phyloP scores from a whole-genome alignment of 2,329 filamentous ascomycete species.

The Pseudodiploospora longispora region DNA sequence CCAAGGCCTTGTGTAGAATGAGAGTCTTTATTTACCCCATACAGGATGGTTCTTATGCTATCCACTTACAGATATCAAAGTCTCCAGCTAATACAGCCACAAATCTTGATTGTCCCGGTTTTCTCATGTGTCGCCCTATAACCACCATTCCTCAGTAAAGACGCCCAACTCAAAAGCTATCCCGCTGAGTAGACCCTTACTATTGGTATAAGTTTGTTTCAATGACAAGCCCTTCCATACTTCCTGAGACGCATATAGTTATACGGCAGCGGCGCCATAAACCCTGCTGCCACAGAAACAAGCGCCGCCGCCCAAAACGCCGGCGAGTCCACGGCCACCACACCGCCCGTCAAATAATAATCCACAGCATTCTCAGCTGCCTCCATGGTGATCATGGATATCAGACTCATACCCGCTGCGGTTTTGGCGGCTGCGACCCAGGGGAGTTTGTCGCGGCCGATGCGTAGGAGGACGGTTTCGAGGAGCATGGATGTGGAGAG shows the following conservation, averaged over 20 bases:
- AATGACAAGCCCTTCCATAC: slow-evolving; percentile 42
- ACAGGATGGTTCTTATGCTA: too few species aligned
- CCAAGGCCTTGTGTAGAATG: too few species aligned
- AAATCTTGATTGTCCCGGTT: too few species aligned
- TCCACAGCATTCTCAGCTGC: slow-evolving; percentile 46
- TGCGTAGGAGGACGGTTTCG: slow-evolving; percentile 42
- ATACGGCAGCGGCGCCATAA: slow-evolving; percentile 43
- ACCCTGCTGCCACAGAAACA: slow-evolving; percentile 35
- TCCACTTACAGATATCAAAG: too few species aligned
- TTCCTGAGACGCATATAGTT: slow-evolving; percentile 42
- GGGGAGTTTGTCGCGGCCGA: slow-evolving; percentile 38
- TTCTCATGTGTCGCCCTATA: too few species aligned
- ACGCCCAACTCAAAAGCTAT: too few species aligned
- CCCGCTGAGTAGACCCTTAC: too few species aligned
- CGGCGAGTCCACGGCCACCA: slow-evolving; percentile 36
- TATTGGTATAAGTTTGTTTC: too few species aligned
- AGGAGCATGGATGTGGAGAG: slow-evolving; percentile 43
- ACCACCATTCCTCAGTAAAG: too few species aligned
- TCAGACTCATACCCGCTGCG: slow-evolving; percentile 49
- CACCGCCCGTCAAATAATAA: slow-evolving; percentile 45
- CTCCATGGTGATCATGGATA: slow-evolving; percentile 54
- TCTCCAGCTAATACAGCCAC: too few species aligned
- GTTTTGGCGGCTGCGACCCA: slow-evolving; percentile 41
- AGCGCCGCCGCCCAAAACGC: slow-evolving; percentile 44
- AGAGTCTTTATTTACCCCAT: too few species aligned